Conservation (phyloP, 2,329 filamentous ascomycete genomes). For the Berkeleyomyces basicola region DNA sequence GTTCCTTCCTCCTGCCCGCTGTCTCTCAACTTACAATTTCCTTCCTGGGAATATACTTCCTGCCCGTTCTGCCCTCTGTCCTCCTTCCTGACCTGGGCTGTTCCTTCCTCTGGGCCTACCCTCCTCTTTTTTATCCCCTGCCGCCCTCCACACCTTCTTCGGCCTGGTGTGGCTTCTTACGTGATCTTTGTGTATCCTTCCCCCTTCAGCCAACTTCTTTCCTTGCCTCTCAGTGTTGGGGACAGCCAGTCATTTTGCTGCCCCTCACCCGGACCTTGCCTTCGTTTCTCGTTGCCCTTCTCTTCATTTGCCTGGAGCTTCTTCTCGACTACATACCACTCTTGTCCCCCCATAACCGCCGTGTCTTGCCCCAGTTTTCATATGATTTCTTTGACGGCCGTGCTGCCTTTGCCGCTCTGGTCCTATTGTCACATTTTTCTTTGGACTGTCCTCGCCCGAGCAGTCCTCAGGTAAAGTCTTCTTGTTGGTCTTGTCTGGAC, state of each 20-base stretch:
- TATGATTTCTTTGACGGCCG: not conserved
- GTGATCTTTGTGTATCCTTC: not conserved
- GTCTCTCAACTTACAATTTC: not conserved
- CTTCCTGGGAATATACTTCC: not conserved
- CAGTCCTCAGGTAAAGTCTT: not conserved
- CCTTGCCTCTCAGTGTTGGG: not conserved
- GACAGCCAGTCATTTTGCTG: not conserved
- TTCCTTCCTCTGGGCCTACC: not conserved
- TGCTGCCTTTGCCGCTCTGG: not conserved
- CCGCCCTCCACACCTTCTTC: not conserved
- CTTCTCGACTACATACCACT: not conserved
- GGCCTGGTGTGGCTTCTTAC: not conserved
- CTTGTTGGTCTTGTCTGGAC: not conserved
- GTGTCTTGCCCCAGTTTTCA: not conserved
- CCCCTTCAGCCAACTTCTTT: not conserved
- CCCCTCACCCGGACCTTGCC: not conserved
- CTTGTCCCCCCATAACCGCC: not conserved
- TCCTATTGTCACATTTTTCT: not conserved
- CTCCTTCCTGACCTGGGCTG: not conserved
- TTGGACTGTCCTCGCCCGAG: not conserved
- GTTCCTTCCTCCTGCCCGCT: not conserved
- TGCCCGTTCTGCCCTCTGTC: not conserved
- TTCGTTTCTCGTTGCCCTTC: not conserved
- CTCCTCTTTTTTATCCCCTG: not conserved
- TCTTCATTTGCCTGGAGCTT: not conserved